phyloP scores from a whole-genome alignment of 345 rosid genomes.

The Gossypium australe region DNA sequence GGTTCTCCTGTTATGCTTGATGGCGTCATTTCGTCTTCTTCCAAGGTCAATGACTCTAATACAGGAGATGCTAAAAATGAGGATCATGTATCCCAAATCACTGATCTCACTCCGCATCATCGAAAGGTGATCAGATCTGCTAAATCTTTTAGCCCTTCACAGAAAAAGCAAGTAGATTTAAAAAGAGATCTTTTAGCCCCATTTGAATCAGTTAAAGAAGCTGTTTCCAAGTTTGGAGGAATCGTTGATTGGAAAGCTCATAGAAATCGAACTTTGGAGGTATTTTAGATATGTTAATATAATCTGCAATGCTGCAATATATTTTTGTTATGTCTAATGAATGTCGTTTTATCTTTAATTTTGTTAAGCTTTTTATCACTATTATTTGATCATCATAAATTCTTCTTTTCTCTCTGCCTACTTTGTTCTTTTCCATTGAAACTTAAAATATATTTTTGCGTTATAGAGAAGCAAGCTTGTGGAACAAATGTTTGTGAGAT shows the following conservation, averaged over 20 bases:
- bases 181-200: constrained; percentile 75
- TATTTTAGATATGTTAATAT: constrained; percentile 18
- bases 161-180: background rate
- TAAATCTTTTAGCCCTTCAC: constrained; percentile 26
- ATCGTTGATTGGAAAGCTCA: constrained; percentile 98
- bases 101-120: constrained; percentile 31
- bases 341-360: background rate
- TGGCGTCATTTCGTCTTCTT: background rate
- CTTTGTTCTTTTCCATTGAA: constrained; percentile 7
- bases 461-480: constrained; percentile 61
- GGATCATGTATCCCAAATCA: constrained; percentile 5
- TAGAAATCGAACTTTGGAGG: constrained; percentile 73
- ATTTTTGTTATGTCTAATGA: background rate
- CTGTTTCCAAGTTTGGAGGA: constrained; percentile 93
- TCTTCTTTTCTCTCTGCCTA: background rate
- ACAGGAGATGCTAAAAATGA: constrained; percentile 14
- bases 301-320: constrained; percentile 3
- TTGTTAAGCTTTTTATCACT: background rate
- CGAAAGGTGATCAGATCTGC: constrained; percentile 26
- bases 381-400: background rate
- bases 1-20: background rate
- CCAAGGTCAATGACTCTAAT: constrained; percentile 10
- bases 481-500: constrained; percentile 68
- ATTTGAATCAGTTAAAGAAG: constrained; percentile 91
- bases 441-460: constrained; percentile 9